Evolutionary conservation across 208 protist species (phyloP), one percentile per base, ranked within the genome.

Genomic region (Leishmania martiniquensis): DNA sequence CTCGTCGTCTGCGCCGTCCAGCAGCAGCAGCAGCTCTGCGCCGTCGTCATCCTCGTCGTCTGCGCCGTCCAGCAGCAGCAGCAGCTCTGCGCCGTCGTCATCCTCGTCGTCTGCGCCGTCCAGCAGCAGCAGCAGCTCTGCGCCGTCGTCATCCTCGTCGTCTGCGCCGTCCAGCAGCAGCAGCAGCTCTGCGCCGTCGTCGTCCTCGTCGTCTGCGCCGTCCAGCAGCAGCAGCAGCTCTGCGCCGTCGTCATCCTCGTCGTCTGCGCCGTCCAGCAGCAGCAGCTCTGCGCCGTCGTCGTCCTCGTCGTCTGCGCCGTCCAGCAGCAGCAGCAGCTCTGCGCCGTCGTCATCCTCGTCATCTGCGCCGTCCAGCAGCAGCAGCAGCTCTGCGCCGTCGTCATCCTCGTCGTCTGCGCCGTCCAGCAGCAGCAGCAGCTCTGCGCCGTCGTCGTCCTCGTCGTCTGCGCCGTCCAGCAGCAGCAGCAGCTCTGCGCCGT

Each of bases 141-240:
- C 52, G 52, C 52, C 52, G 52, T 57, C 52, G 52, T 57, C 52
- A 20, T 57, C 52, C 52, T 57, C 52, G 52, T 57, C 52, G 52
- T 15, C 52, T 57, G 52, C 52, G n/a, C 52, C 52, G 52, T 57
- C 52, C 52, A 57, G 52, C 52, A 57, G n/a, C n/a, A n/a, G n/a
- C n/a, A n/a, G 52, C 52, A 57, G 52, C 52, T 57, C 52, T 29
- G 52, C 52, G 52, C 52, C 52, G 15, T 57, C 52, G 52, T 57
- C 52, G 52, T 57, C 52, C 52, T 57, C 52, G 52, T 57, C 52
- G 52, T 57, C 52, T 57, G 52, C 52, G 15, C 52, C 52, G 52
- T 57, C 52, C 52, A 57, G 52, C 52, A 57, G n/a, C n/a, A n/a
- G n/a, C n/a, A n/a, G 52, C 52, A 57, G 52, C 52, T 57, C 52